Percentiles rank a stretch among this genome's conserved stretches.
Evolutionary conservation across 1,139 yeast genomes (phyloP).

Genomic region (Debaryomyces coudertii): DNA sequence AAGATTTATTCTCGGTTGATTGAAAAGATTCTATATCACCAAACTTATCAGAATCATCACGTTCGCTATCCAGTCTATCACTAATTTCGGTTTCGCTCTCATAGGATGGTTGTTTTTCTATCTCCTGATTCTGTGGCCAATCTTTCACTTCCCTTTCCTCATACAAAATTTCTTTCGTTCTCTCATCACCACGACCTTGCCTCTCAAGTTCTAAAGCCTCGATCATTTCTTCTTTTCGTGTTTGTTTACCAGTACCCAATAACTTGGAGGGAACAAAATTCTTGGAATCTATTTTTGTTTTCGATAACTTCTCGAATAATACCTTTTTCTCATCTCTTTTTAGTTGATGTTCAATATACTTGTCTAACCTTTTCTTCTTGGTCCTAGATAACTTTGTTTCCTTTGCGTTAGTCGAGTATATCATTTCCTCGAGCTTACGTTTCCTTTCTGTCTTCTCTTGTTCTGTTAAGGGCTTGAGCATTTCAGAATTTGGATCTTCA

Average conservation of each 20-base stretch:
- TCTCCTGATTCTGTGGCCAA: conserved; percentile 50
- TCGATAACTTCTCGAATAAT: conserved; percentile 70
- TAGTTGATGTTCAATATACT: conserved; percentile 83
- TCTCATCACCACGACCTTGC: conserved; percentile 71
- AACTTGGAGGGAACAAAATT: conserved; percentile 70
- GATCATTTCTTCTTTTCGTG: conserved; percentile 67
- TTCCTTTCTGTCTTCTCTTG: conserved; percentile 68
- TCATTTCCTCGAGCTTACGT: conserved; percentile 60
- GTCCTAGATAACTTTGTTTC: conserved; percentile 70
- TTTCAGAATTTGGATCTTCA: conserved; percentile 62
- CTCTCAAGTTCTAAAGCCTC: conserved; percentile 78
- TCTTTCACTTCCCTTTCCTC: conserved; percentile 69
- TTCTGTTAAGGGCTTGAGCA: conserved; percentile 52
- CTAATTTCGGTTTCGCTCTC: conserved; percentile 12
- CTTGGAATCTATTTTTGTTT: conserved; percentile 73
- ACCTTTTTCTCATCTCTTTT: conserved; percentile 87
- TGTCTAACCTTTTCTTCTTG: conserved; percentile 77
- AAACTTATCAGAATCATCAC: conserved; percentile 27
- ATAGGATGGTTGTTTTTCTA: conserved; percentile 11
- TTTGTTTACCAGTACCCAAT: conserved; percentile 76
- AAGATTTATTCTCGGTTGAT: conserved; percentile 34
- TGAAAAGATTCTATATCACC: conserved; percentile 22
- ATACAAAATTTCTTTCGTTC: conserved; percentile 64
- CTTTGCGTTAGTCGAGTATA: conserved; percentile 56
- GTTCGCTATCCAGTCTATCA: conserved; percentile 25